Base-by-base conservation (phyloP, 306 rosid genomes). In the Nissolia schottii region DNA sequence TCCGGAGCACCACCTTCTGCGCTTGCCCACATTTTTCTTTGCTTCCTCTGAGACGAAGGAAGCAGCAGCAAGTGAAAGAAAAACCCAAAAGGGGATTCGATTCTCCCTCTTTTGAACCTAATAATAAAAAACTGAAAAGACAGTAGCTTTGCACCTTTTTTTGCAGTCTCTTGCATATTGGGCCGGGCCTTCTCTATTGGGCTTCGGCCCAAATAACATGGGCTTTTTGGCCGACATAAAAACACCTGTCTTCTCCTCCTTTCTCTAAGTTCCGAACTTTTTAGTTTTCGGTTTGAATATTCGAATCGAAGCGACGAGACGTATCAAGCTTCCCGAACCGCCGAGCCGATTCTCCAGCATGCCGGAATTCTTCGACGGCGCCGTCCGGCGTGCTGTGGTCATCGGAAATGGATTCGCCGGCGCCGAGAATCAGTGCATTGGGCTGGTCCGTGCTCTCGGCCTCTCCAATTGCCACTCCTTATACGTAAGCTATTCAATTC, bases 1-100 rank as follows among this genome's bases (percentile, higher is more conserved):
- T 94, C 99, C 70, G 91, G 97, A 45, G 96, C 79, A 41, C 93
- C 97, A 76, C 96, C 97, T 81, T 89, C 97, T 1, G 93, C 93
- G 28, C 77, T 85, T 15, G 96, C 97, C 99, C 97, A 91, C 99
- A 94, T 94, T 78, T 82, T 41, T 41, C 4, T 13, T 45, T 14
- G 51, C 51, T 45, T 15, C 51, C 6, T 45, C 51, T 45, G 20
- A 15, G 9, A 15, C 22, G 7, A 45, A 5, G n/a, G n/a, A n/a
- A n/a, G n/a, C n/a, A n/a, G 22, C 9, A n/a, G 19, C 5, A 15
- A 4, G 40, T 2, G 40, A 3, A 16, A 7, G n/a, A 1, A 43
- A 13, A 43, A 9, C 14, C 40, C 0, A 6, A 10, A 41, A 15
- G 51, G 7, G n/a, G 22, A 15, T 45, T 4, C 22, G 40, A 7